Base-by-base conservation (phyloP, 2,329 filamentous ascomycete species). In the Pyricularia sp. region DNA sequence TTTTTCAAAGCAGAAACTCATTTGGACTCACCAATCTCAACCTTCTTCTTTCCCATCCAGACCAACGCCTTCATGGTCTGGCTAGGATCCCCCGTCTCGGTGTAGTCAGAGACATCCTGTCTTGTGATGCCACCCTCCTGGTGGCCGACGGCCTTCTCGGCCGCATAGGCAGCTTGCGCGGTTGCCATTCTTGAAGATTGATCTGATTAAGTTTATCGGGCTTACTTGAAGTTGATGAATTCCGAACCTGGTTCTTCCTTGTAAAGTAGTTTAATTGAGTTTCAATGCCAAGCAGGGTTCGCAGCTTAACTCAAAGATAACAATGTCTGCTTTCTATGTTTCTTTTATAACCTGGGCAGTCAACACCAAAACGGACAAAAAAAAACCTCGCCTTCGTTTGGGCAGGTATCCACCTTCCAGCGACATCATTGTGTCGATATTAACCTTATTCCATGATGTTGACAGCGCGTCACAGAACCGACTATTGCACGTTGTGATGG, bases 1-100 rank as follows among this genome's bases (percentile, higher is more conserved):
- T 24, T 5, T 1, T 5, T 7, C 30, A 31, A 31, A 31, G 9
- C 6, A 31, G 9, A 31, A 31, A 31, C 7, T 31, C 30, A 9
- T 0, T 62, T 12, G 7, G 9, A 71, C 75, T 66, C 73, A 85
- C 82, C 77, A 22, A 96, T 79, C 71, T 89, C 77, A 61, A 96
- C 90, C 33, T 79, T 84, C 71, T 92, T 90, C 79, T 93, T 94
- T 64, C 89, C 89, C 75, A 88, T 85, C 91, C 91, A 96, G 2
- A 83, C 84, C 16, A 96, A 76, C 0, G 91, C 92, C 74, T 90
- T 88, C 89, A 96, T 94, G 19, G 76, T 88, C 70, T 86, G 82
- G 35, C 74, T 75, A 3, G 75, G 76, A 66, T 88, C 79, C 4
- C 78, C 78, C 1, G 75, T 70, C 30, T 71, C 57, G 26, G 66